Evolutionary conservation across 768 basidiomycete species (phyloP), one percentile per base, ranked within the genome.

Genomic region (Tremella yokohamensis): DNA sequence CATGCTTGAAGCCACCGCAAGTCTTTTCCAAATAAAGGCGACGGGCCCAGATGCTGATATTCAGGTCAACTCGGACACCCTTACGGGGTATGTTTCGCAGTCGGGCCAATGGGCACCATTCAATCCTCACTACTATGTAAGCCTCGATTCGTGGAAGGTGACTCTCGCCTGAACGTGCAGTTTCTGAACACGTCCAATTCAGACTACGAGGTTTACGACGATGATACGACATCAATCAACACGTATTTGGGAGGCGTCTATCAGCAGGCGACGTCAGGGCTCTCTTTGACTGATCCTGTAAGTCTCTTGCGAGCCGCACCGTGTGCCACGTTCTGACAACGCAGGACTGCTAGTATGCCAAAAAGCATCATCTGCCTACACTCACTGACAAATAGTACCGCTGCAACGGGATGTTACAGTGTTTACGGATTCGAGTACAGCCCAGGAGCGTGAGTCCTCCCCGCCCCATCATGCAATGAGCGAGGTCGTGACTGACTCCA

Each of bases 401-500:
- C 76, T 74, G 65, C 78, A 57, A 70, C 69, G n/a, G 54, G 67
- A 20, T 84, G 86, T 67, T 87, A 81, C 68, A 80, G 84, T 6
- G 78, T 82, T 1, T 94, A 89, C 70, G 90, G 87, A 1, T 89
- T 88, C 67, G 88, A 92, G 72, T 93, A 91, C 72, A 77, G 80
- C 58, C 84, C 88, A 68, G 89, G 90, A 45, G 87, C 84, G 69
- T 73, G 49, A 69, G 71, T 63, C 39, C 24, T 45, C 18, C 18
- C 9, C 7, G 15, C 6, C 18, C 22, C 8, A 9, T 45, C 42
- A 40, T 40, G 39, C 18, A 40, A 40, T 45, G n/a, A 45, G 42
- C 15, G 4, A 6, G 22, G 6, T 45, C n/a, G n/a, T 45, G 42
- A 16, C 15, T 45, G 42, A 45, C 15, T 4, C 4, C 49, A 68